Evolutionary conservation across 768 basidiomycete genomes (phyloP).

Genomic region (Russula sp.): DNA sequence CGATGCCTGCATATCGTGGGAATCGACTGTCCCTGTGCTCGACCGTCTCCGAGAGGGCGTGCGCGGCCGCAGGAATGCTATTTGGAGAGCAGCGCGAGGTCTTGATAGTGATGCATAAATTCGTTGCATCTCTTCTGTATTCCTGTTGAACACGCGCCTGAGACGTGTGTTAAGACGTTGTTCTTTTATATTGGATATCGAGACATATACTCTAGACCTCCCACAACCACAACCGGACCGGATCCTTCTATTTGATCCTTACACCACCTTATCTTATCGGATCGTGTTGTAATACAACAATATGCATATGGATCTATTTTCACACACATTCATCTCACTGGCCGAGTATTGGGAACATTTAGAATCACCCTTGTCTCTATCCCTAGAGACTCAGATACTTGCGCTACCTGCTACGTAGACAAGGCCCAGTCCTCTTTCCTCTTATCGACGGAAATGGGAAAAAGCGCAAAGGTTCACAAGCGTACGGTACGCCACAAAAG

Average conservation of each 20-base stretch:
- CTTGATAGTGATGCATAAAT: slow-evolving; percentile 14
- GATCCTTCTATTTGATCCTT: slow-evolving; percentile 1
- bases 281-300: neutral
- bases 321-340: too few relatives aligned
- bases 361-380: neutral
- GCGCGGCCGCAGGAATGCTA: slow-evolving; percentile 54
- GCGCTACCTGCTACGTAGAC: neutral
- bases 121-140: neutral
- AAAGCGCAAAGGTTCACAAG: slow-evolving; percentile 61
- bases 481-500: slow-evolving; percentile 37
- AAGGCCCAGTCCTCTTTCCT: neutral
- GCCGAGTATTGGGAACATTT: neutral
- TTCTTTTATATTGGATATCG: neutral
- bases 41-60: slow-evolving; percentile 87
- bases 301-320: neutral
- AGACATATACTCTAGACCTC: slow-evolving; percentile 3
- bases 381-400: neutral
- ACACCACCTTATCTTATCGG: slow-evolving; percentile 14
- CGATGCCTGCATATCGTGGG: slow-evolving; percentile 88
- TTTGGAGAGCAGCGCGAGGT: slow-evolving; percentile 31
- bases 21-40: slow-evolving; percentile 71
- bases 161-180: neutral
- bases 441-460: slow-evolving; percentile 40
- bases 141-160: neutral
- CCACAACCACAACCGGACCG: neutral